A percentile compares a stretch with the other conserved stretches of the same genome.
phyloP scores from a whole-genome alignment of 768 basidiomycete species.

The Leccinum olivaceopallidum region DNA sequence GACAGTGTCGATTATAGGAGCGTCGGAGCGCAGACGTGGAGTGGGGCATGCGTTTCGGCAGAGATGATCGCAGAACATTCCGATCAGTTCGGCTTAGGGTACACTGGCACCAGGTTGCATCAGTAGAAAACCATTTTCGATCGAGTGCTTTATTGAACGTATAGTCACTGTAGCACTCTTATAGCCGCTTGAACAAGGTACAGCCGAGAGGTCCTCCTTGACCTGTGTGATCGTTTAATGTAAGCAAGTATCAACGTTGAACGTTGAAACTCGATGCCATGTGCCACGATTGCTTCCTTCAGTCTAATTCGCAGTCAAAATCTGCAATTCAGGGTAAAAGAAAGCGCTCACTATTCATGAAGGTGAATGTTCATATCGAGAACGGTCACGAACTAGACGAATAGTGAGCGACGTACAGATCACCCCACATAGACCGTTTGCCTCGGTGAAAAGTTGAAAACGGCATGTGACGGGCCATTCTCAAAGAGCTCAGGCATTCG shows the following conservation, averaged over 20 bases:
- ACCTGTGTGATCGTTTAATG: too few species aligned
- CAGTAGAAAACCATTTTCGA: too few species aligned
- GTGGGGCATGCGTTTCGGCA: constrained; percentile 76
- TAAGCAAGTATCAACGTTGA: too few species aligned
- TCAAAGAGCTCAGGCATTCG: constrained; percentile 93
- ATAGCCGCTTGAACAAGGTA: constrained; percentile 31
- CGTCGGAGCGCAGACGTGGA: constrained; percentile 92
- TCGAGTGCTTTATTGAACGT: too few species aligned
- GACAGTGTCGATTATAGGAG: constrained; percentile 66
- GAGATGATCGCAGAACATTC: constrained; percentile 68
- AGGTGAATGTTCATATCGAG: constrained; percentile 97
- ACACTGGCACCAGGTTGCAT: constrained; percentile 47
- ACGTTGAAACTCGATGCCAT: too few species aligned
- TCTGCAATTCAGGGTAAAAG: too few species aligned
- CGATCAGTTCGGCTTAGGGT: constrained; percentile 45
- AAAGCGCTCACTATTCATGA: constrained; percentile 39
- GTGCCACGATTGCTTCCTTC: too few species aligned
- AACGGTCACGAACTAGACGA: constrained; percentile 74
- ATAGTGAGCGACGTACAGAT: background rate
- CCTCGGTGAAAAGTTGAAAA: constrained; percentile 98
- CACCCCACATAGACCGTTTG: constrained; percentile 30
- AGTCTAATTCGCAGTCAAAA: too few species aligned
- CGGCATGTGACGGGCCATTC: constrained; percentile 94
- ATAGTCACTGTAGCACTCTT: too few species aligned
- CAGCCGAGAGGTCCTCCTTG: background rate